Evolutionary conservation across 2,329 filamentous ascomycete genomes (phyloP).

Genomic region (Fusarium sp.): DNA sequence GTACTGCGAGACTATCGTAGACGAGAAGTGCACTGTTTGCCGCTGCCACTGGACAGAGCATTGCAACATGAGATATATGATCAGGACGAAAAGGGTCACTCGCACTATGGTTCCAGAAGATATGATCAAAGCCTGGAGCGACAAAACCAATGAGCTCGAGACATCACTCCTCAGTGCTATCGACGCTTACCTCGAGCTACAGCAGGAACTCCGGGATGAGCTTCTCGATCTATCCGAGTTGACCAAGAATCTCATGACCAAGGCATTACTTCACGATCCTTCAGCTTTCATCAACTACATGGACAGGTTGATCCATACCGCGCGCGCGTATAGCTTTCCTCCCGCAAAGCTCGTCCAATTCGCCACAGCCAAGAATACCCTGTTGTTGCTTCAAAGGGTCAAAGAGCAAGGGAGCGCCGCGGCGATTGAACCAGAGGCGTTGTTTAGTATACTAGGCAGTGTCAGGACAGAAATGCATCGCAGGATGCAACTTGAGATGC

Average conservation of each 20-base stretch:
- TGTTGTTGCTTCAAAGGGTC: neutral
- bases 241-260: neutral
- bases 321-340: neutral
- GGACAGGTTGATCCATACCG: neutral
- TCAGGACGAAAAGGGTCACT: neutral
- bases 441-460: neutral
- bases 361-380: neutral
- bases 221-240: neutral
- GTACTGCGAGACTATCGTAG: neutral
- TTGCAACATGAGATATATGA: neutral
- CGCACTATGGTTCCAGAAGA: neutral
- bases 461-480: neutral
- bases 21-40: neutral
- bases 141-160: neutral
- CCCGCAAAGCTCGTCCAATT: neutral
- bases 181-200: neutral
- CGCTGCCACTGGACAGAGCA: constrained; percentile 1
- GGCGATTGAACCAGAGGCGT: neutral
- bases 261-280: neutral
- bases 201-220: neutral
- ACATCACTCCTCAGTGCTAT: neutral
- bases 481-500: neutral
- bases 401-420: neutral
- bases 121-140: neutral
- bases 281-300: neutral